A percentile compares a stretch with the other conserved stretches of the same genome.
Evolutionary conservation across 371 early-diverging fungal species (phyloP).

Genomic region (Sporodiniella umbellata): DNA sequence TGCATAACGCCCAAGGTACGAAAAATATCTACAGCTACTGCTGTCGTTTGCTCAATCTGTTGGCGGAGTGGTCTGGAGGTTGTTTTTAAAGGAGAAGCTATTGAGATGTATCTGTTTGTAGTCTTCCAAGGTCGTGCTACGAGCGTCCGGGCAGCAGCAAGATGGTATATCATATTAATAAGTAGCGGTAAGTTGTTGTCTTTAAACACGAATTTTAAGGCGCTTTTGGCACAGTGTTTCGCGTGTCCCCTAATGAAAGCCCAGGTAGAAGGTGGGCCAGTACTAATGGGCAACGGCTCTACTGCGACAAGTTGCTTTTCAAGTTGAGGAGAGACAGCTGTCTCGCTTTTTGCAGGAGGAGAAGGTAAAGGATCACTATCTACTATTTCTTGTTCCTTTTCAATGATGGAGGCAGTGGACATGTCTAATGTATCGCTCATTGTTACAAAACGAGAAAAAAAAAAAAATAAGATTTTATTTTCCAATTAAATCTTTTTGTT

Average conservation of each 20-base stretch:
- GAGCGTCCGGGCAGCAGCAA: slow-evolving; percentile 29
- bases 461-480: background rate
- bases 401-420: slow-evolving; percentile 34
- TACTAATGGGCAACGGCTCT: background rate
- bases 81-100: slow-evolving; percentile 5
- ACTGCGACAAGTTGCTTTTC: background rate
- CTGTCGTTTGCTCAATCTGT: slow-evolving; percentile 13
- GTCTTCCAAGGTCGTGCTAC: slow-evolving; percentile 16
- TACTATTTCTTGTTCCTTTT: background rate
- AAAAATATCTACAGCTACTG: slow-evolving; percentile 25
- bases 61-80: slow-evolving; percentile 2
- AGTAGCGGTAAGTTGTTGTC: slow-evolving; percentile 41
- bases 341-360: background rate
- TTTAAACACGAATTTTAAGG: slow-evolving; percentile 30
- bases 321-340: background rate
- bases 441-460: background rate
- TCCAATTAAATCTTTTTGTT: too few species aligned
- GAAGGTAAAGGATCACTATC: slow-evolving; percentile 4
- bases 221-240: slow-evolving; percentile 11
- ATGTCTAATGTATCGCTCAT: slow-evolving; percentile 25
- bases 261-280: slow-evolving; percentile 15
- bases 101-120: slow-evolving; percentile 13
- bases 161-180: slow-evolving; percentile 33
- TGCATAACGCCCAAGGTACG: slow-evolving; percentile 37
- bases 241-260: slow-evolving; percentile 25